Base-by-base conservation (phyloP, 164 flowering plant genomes). In the Nymphaea thermarum region DNA sequence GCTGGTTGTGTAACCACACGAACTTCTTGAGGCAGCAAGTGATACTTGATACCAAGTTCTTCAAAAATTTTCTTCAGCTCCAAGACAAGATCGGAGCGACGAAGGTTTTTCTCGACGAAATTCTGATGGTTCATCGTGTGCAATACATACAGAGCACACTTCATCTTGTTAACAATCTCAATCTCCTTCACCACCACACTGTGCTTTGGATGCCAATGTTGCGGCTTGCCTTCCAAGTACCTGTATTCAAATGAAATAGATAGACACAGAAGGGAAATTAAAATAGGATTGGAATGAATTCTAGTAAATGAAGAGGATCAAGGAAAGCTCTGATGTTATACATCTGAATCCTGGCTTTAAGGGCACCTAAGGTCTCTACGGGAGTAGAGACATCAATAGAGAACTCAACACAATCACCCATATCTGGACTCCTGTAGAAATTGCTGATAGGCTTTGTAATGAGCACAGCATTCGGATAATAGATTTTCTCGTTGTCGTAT, bases 11-110 rank as follows among this genome's bases (percentile, higher is more conserved):
- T 62, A 62, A 41, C 78, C 69, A 92, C 71, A 4, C 79, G 84
- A 71, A 92, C 91, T 78, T 84, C 86, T 76, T 90, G 98, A 77
- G 96, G 96, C 60, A 92, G 79, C 63, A 90, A 86, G 67, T 76
- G 78, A 75, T 90, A 92, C 67, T 71, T 83, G 43, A 88, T 90
- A 11, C 62, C 63, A 3, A 88, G 87, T 12, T 86, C 90, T 75
- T 85, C 91, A 64, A 92, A 84, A 16, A 87, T 84, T 72, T 81
- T 85, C 84, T 88, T 88, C 70, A 90, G 72, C 75, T 88, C 86
- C 14, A 83, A 44, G 17, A 88, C 69, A 0, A 92, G 81, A 36
- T 87, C 90, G 5, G 95, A 83, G 74, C 85, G 82, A 25, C 89
- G 66, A 4, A 2, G 66, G 69, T 55, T 81, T 72, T 69, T 80